Evolutionary conservation across 1,284 basidiomycete genomes (phyloP).

Genomic region (Cryptococcus sp.): DNA sequence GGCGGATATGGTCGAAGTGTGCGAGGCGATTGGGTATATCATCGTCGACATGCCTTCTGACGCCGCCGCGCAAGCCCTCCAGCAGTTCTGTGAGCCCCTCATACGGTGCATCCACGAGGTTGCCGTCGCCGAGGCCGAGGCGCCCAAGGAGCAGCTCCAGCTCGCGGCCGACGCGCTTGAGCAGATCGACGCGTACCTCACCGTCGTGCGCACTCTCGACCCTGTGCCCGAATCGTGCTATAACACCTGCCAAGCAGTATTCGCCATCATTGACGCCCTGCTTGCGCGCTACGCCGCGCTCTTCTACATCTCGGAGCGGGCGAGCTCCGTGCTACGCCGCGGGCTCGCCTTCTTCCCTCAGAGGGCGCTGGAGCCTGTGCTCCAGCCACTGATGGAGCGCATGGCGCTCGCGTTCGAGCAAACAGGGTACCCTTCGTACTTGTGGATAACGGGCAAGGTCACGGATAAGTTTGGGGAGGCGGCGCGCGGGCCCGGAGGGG

Average conservation of each 20-base stretch:
- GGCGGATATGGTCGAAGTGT: conserved; percentile 85
- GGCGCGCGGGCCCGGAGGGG: conserved; percentile 52
- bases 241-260: conserved; percentile 74
- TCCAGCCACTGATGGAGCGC: conserved; percentile 67
- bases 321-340: conserved; percentile 81
- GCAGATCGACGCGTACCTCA: conserved; percentile 82
- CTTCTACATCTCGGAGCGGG: conserved; percentile 76
- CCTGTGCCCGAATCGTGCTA: conserved; percentile 75
- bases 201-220: conserved; percentile 73
- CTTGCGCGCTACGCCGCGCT: conserved; percentile 74
- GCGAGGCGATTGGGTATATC: conserved; percentile 92
- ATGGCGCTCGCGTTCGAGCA: conserved; percentile 75
- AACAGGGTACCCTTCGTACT: conserved; percentile 79
- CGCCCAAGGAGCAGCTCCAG: conserved; percentile 60
- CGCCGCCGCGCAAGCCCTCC: conserved; percentile 77
- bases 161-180: conserved; percentile 74
- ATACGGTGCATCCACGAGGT: conserved; percentile 52
- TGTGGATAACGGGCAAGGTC: conserved; percentile 91
- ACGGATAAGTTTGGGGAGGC: conserved; percentile 67
- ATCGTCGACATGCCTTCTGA: conserved; percentile 83
- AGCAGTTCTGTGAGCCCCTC: conserved; percentile 68
- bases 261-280: conserved; percentile 77
- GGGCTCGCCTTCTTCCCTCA: conserved; percentile 77
- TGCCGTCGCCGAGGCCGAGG: conserved; percentile 42
- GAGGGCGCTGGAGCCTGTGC: conserved; percentile 61